These are phyloP conservation scores for Coffea canephora DNA, from an alignment of 257 asterid genomes.

Conservation along the genomic window DNA sequence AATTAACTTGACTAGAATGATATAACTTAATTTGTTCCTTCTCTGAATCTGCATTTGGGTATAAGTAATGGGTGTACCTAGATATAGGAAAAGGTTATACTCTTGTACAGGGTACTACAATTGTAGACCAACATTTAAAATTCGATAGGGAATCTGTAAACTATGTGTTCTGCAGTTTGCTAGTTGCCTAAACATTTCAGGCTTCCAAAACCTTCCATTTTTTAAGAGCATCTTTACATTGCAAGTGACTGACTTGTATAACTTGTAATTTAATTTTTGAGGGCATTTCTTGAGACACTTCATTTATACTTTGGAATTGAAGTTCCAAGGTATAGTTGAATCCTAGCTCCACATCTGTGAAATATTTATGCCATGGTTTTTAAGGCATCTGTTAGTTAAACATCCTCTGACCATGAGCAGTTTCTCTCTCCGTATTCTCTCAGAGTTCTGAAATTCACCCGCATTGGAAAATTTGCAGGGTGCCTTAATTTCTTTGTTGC, in stretches of 20 bases:
- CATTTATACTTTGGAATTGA: background rate
- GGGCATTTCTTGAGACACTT: background rate
- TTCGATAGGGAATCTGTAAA: background rate
- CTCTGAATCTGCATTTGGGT: background rate
- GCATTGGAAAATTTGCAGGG: conserved; percentile 41
- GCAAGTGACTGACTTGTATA: background rate
- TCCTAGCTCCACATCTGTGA: background rate
- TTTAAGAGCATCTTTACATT: background rate
- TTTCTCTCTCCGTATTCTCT: background rate
- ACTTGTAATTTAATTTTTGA: background rate
- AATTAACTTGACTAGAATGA: background rate
- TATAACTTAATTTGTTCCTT: background rate
- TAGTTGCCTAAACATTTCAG: background rate
- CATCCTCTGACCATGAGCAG: background rate
- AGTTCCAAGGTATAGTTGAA: background rate
- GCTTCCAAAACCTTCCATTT: background rate
- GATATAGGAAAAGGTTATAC: background rate
- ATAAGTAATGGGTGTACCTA: background rate
- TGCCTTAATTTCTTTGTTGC: conserved; percentile 57
- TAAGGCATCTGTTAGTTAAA: background rate
- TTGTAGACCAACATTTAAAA: background rate
- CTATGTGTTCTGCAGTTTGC: background rate
- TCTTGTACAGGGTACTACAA: background rate
- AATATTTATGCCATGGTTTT: background rate
- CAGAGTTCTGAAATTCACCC: background rate